Conservation (phyloP, 306 rosid species). For the Cucumis sativus region DNA sequence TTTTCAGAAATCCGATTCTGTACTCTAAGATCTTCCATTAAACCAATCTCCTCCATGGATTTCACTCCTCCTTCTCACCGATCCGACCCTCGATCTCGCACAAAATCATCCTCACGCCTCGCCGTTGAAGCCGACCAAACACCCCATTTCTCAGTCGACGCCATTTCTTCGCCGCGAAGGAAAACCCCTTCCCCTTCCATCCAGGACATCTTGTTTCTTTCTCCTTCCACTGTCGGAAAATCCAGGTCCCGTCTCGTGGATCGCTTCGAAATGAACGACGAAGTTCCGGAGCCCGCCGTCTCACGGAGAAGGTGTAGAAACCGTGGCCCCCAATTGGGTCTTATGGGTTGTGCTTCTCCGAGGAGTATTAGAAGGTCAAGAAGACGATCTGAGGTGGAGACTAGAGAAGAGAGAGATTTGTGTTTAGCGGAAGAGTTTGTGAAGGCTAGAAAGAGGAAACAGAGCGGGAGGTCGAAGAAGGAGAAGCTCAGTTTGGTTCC, state of each 20-base stretch:
- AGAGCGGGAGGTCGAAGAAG: slow-evolving; percentile 39
- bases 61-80: slow-evolving; percentile 30
- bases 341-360: slow-evolving; percentile 53
- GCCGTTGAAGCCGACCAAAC: slow-evolving; percentile 12
- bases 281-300: slow-evolving; percentile 24
- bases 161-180: slow-evolving; percentile 25
- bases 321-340: slow-evolving; percentile 25
- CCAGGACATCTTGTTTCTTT: slow-evolving; percentile 44
- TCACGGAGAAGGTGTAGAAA: slow-evolving; percentile 33
- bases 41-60: slow-evolving; percentile 30
- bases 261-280: slow-evolving; percentile 40
- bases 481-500: slow-evolving; percentile 49
- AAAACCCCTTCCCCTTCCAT: slow-evolving; percentile 26
- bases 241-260: slow-evolving; percentile 53
- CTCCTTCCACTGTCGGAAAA: slow-evolving; percentile 43
- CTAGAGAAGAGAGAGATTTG: slow-evolving; percentile 49
- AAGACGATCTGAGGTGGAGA: slow-evolving; percentile 46
- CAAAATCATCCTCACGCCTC: slow-evolving; percentile 31
- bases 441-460: slow-evolving; percentile 39
- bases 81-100: slow-evolving; percentile 15
- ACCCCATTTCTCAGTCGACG: slow-evolving; percentile 27
- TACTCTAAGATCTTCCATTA: neutral
- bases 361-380: slow-evolving; percentile 44
- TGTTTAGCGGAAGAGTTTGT: slow-evolving; percentile 37
- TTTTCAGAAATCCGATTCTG: neutral